phyloP scores from a whole-genome alignment of 2,329 filamentous ascomycete species.

The Cladobotryum protrusum region DNA sequence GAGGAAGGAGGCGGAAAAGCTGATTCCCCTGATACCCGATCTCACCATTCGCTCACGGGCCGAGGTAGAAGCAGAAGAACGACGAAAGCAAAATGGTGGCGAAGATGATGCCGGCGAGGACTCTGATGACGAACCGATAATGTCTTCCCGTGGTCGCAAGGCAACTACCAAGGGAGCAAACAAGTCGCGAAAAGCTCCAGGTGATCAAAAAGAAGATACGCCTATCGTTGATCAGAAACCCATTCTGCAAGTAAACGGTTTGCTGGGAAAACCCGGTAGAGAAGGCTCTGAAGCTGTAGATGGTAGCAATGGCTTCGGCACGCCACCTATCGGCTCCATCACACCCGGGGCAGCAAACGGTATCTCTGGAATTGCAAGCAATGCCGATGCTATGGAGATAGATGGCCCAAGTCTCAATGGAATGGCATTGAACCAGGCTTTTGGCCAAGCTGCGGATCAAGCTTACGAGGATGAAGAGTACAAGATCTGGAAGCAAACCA shows the following conservation, averaged over 20 bases:
- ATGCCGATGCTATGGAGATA: conserved; percentile 80
- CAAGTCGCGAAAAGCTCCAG: conserved; percentile 67
- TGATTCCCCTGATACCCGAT: conserved; percentile 91
- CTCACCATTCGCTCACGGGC: conserved; percentile 84
- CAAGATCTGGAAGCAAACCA: conserved; percentile 98
- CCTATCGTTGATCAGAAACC: conserved; percentile 72
- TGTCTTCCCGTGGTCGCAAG: conserved; percentile 91
- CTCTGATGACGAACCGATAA: conserved; percentile 95
- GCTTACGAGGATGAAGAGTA: conserved; percentile 88
- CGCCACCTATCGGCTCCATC: conserved; percentile 71
- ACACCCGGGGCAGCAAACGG: conserved; percentile 72
- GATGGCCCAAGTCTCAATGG: conserved; percentile 69
- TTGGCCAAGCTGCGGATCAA: conserved; percentile 65
- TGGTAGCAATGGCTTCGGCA: conserved; percentile 78
- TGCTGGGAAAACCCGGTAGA: conserved; percentile 50
- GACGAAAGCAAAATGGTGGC: conserved; percentile 78
- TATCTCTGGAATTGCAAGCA: conserved; percentile 59
- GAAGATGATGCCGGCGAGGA: conserved; percentile 80
- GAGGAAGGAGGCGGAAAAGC: conserved; percentile 95
- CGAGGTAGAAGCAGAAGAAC: conserved; percentile 84
- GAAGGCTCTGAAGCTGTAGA: conserved; percentile 76
- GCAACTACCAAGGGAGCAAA: conserved; percentile 71
- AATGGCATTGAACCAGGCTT: conserved; percentile 55
- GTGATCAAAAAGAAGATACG: conserved; percentile 71
- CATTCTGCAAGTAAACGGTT: conserved; percentile 58